Evolutionary conservation across 1,284 basidiomycete species (phyloP).

Genomic region (Cerrena zonata): DNA sequence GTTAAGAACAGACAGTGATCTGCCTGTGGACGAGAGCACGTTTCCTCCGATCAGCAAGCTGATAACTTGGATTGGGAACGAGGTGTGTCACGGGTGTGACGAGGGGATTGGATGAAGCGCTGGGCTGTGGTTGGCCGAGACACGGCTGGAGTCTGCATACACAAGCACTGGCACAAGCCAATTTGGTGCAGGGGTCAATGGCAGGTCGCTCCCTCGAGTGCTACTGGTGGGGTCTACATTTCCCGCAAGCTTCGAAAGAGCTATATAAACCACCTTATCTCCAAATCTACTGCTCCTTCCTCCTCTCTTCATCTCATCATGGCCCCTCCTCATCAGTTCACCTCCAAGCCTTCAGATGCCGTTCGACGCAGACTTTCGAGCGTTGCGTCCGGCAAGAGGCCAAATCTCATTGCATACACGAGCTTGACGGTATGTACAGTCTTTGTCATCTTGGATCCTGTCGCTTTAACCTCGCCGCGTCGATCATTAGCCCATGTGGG

Average conservation of each 20-base stretch:
- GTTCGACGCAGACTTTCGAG: conserved; percentile 64
- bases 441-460: conserved; percentile 24
- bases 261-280: conserved; percentile 12
- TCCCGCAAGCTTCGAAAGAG: background rate
- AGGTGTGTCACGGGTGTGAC: background rate
- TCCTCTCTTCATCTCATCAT: conserved; percentile 30
- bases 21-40: background rate
- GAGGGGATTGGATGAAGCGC: background rate
- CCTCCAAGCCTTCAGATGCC: conserved; percentile 56
- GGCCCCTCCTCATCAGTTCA: conserved; percentile 42
- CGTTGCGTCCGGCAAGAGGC: conserved; percentile 41
- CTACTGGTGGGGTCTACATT: background rate
- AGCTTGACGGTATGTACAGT: conserved; percentile 49
- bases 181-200: background rate
- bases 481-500: conserved; percentile 70
- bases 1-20: background rate
- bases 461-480: conserved; percentile 16
- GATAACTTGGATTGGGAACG: background rate
- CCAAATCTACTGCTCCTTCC: conserved; percentile 4
- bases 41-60: background rate
- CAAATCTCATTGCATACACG: conserved; percentile 49
- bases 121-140: background rate
- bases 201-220: background rate
- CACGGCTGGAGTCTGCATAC: background rate
- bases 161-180: background rate